These are phyloP conservation scores for Salvia sclarea DNA, from an alignment of 305 asterid species.

Conservation along the genomic window DNA sequence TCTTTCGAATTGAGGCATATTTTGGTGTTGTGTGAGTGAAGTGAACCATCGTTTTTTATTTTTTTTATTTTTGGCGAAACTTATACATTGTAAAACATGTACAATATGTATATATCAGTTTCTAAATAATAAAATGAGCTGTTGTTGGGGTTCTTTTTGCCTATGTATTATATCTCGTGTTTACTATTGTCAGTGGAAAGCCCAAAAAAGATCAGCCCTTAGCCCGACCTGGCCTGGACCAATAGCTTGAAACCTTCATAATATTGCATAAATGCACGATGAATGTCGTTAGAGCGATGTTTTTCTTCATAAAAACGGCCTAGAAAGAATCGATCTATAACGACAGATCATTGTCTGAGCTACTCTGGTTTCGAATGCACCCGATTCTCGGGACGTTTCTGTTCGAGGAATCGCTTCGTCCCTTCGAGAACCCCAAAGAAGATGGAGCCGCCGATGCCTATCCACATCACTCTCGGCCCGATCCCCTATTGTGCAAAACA, in stretches of 20 bases:
- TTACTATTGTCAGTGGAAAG: too few species aligned
- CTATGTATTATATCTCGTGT: too few species aligned
- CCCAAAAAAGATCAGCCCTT: too few species aligned
- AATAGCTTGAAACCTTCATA: too few species aligned
- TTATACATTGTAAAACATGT: constrained; percentile 38
- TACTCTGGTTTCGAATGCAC: constrained; percentile 21
- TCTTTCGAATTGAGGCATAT: constrained; percentile 27
- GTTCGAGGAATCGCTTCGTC: constrained; percentile 64
- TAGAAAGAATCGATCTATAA: constrained; percentile 24
- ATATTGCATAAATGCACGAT: too few species aligned
- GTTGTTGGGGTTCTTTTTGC: background rate
- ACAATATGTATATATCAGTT: constrained; percentile 40
- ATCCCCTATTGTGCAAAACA: constrained; percentile 56
- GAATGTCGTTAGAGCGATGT: background rate
- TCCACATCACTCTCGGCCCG: constrained; percentile 95
- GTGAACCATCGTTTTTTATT: too few species aligned
- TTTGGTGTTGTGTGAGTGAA: constrained; percentile 32
- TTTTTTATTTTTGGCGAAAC: background rate
- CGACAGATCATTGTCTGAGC: constrained; percentile 8
- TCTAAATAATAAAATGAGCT: constrained; percentile 28
- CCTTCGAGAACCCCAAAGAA: constrained; percentile 93
- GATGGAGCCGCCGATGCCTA: constrained; percentile 95
- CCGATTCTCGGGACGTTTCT: constrained; percentile 51
- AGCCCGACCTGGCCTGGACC: too few species aligned
- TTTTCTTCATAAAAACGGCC: constrained; percentile 11